These are phyloP conservation scores for Xylariales sp. DNA, from an alignment of 2,329 filamentous ascomycete genomes.

Conservation along the genomic window DNA sequence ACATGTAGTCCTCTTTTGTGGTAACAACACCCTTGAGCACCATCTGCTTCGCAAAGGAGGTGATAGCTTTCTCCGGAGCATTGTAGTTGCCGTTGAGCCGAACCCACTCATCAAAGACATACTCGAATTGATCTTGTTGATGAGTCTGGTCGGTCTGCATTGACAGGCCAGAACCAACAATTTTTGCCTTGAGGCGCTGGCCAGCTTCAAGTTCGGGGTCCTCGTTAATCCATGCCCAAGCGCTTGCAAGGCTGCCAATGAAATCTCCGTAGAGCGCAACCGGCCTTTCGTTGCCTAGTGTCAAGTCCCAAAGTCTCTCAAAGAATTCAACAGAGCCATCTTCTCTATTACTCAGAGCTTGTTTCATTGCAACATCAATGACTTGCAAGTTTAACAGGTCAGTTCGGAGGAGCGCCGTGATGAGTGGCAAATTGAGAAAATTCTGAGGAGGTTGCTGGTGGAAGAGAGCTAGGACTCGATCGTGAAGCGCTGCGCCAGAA, in stretches of 20 bases:
- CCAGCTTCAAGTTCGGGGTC: conserved; percentile 62
- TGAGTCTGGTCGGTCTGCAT: conserved; percentile 40
- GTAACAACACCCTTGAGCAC: conserved; percentile 69
- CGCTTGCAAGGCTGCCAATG: conserved; percentile 72
- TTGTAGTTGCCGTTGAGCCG: conserved; percentile 74
- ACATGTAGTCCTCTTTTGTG: conserved; percentile 68
- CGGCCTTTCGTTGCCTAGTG: conserved; percentile 73
- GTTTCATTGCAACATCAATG: conserved; percentile 69
- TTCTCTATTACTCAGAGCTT: conserved; percentile 67
- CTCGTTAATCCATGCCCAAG: conserved; percentile 76
- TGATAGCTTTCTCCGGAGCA: conserved; percentile 65
- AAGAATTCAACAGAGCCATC: conserved; percentile 73
- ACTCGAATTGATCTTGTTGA: conserved; percentile 82
- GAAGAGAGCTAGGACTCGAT: conserved; percentile 52
- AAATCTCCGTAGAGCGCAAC: conserved; percentile 82
- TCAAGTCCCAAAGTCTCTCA: conserved; percentile 72
- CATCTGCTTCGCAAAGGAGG: conserved; percentile 80
- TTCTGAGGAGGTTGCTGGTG: conserved; percentile 50
- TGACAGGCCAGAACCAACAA: conserved; percentile 34
- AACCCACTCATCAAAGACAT: conserved; percentile 95
- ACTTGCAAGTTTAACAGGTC: conserved; percentile 60
- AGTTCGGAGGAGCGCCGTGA: conserved; percentile 53
- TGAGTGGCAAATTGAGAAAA: conserved; percentile 54
- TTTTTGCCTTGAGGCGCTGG: conserved; percentile 67
- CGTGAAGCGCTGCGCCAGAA: conserved; percentile 45